A percentile compares a stretch with the other conserved stretches of the same genome.
phyloP scores from a whole-genome alignment of 257 asterid genomes.

The Gynochthodes officinalis region DNA sequence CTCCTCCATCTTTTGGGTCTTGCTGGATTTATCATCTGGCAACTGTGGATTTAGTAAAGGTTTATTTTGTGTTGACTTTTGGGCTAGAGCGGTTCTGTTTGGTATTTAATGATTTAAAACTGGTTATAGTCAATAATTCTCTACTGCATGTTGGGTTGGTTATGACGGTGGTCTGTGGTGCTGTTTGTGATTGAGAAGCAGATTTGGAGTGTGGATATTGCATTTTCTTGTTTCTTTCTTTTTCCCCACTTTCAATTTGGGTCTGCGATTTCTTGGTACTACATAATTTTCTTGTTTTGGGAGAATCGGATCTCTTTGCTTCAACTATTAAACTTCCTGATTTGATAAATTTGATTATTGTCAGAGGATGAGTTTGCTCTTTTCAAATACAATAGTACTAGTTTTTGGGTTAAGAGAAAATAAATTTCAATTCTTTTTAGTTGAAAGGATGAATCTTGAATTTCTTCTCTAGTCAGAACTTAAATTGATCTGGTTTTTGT shows the following conservation, averaged over 20 bases:
- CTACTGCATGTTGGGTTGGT: conserved; percentile 37
- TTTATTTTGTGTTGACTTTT: conserved; percentile 3
- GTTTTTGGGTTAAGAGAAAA: not conserved
- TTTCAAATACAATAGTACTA: not conserved
- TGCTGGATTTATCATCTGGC: not conserved
- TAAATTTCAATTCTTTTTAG: not conserved
- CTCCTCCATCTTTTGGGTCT: not conserved
- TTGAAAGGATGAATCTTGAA: not conserved
- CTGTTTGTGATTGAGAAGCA: conserved; percentile 12
- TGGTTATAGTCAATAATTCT: conserved; percentile 15
- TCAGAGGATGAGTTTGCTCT: conserved; percentile 8
- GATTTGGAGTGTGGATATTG: conserved; percentile 21
- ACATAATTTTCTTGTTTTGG: not conserved
- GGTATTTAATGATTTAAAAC: not conserved
- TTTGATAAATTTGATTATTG: conserved; percentile 4
- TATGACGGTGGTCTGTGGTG: conserved; percentile 7
- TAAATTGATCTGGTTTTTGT: not conserved
- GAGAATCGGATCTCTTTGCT: not conserved
- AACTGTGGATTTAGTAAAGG: not conserved
- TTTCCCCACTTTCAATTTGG: not conserved
- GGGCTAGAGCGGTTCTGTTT: not conserved
- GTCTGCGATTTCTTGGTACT: not conserved
- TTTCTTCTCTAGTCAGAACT: not conserved
- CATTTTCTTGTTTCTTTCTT: conserved; percentile 12
- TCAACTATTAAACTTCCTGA: not conserved